A percentile compares a stretch with the other conserved stretches of the same genome.
These are phyloP conservation scores for Phoma herbarum DNA, from an alignment of 2,329 filamentous ascomycete species.

Conservation along the genomic window DNA sequence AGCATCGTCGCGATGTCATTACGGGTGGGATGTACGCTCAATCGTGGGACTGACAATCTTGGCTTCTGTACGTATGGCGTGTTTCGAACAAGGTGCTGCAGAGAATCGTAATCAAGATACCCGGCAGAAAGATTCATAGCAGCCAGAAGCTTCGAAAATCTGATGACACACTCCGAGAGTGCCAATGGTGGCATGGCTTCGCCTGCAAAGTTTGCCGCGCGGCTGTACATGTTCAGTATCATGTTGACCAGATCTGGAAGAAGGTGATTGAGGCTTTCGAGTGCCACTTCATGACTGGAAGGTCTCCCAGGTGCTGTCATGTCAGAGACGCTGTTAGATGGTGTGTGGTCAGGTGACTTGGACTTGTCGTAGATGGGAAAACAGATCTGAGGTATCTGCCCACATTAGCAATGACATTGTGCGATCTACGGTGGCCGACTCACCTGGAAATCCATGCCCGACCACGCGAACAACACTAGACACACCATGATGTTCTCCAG, in stretches of 20 bases:
- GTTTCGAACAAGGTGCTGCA: constrained; percentile 56
- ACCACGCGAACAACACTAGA: constrained; percentile 84
- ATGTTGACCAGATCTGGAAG: constrained; percentile 79
- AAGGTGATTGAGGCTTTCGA: constrained; percentile 62
- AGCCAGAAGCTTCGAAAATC: constrained; percentile 75
- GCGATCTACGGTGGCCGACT: constrained; percentile 27
- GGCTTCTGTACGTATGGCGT: constrained; percentile 57
- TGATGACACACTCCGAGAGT: constrained; percentile 75
- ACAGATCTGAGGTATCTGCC: constrained; percentile 62
- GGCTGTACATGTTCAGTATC: constrained; percentile 76
- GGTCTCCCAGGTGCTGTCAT: constrained; percentile 54
- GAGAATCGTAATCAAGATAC: constrained; percentile 65
- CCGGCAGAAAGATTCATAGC: constrained; percentile 73
- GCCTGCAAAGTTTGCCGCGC: constrained; percentile 68
- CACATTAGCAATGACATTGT: constrained; percentile 17
- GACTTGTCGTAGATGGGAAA: constrained; percentile 61
- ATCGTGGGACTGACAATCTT: constrained; percentile 44
- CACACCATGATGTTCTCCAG: constrained; percentile 86
- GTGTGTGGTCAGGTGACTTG: constrained; percentile 54
- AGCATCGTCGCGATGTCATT: constrained; percentile 51
- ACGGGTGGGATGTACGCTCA: constrained; percentile 48
- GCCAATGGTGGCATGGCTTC: constrained; percentile 76
- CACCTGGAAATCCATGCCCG: constrained; percentile 81
- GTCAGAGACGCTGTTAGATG: constrained; percentile 51
- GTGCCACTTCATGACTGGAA: constrained; percentile 50